Conservation (phyloP, 179 eudicot species). For the Carnegiea gigantea region DNA sequence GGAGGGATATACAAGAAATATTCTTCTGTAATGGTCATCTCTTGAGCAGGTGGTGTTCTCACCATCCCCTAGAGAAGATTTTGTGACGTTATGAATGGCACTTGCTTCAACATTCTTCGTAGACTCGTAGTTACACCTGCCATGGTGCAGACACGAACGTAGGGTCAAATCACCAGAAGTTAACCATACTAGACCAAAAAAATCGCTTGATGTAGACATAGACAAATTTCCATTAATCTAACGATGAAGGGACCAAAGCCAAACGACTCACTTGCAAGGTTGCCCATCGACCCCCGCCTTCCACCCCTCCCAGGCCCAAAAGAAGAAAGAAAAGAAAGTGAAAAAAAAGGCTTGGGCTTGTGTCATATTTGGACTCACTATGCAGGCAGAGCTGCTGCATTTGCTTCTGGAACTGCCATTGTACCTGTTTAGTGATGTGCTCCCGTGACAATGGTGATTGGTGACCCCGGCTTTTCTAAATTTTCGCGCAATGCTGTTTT, state of each 20-base stretch:
- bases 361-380: neutral
- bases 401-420: neutral
- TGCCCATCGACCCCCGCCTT: no score
- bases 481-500: conserved; percentile 69
- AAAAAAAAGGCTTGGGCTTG: neutral
- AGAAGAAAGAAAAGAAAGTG: neutral
- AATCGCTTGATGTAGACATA: no score
- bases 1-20: conserved; percentile 4
- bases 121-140: conserved; percentile 80
- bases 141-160: conserved; percentile 50
- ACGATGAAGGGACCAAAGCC: no score
- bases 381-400: neutral
- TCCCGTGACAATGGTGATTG: conserved; percentile 80
- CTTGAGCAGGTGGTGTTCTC: neutral
- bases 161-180: neutral
- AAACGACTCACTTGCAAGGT: no score
- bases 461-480: conserved; percentile 62
- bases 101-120: conserved; percentile 71
- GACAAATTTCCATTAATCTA: no score
- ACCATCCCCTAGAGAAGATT: conserved; percentile 36
- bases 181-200: no score
- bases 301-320: neutral
- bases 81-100: conserved; percentile 90
- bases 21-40: neutral
- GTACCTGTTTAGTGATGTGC: conserved; percentile 90